phyloP scores from a whole-genome alignment of 371 early-diverging fungal genomes.

The Dichotomocladium elegans region DNA sequence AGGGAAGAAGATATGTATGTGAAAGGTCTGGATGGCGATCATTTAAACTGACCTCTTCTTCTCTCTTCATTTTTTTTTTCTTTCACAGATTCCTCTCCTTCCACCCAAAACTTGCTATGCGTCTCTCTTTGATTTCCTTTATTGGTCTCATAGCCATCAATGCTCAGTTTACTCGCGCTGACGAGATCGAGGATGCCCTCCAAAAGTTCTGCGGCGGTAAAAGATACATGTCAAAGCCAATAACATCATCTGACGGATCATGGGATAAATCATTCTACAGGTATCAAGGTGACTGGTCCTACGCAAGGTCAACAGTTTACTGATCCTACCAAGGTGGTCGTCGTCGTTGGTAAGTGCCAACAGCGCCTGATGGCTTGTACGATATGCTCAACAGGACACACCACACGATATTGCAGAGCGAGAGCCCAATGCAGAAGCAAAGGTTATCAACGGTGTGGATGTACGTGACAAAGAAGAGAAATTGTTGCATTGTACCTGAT shows the following conservation, averaged over 20 bases:
- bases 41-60: not conserved
- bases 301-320: conserved; percentile 28
- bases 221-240: not conserved
- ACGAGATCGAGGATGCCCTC: conserved; percentile 34
- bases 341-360: conserved; percentile 43
- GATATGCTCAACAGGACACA: not conserved
- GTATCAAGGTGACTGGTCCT: conserved; percentile 33
- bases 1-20: no score
- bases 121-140: conserved; percentile 22
- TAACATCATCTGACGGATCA: not conserved
- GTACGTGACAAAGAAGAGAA: conserved; percentile 13
- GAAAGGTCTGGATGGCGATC: no score
- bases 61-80: not conserved
- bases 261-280: not conserved
- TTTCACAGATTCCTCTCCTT: conserved; percentile 1
- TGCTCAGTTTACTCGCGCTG: conserved; percentile 30
- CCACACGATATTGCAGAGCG: conserved; percentile 27
- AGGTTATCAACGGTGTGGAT: conserved; percentile 42
- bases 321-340: conserved; percentile 32
- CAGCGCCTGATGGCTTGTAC: not conserved
- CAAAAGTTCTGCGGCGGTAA: conserved; percentile 49
- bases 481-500: not conserved
- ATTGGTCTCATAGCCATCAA: conserved; percentile 18
- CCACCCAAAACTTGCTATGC: conserved; percentile 15
- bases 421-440: conserved; percentile 34